Evolutionary conservation across 306 rosid species (phyloP), one percentile per base, ranked within the genome.

Genomic region (Trifolium subterraneum): DNA sequence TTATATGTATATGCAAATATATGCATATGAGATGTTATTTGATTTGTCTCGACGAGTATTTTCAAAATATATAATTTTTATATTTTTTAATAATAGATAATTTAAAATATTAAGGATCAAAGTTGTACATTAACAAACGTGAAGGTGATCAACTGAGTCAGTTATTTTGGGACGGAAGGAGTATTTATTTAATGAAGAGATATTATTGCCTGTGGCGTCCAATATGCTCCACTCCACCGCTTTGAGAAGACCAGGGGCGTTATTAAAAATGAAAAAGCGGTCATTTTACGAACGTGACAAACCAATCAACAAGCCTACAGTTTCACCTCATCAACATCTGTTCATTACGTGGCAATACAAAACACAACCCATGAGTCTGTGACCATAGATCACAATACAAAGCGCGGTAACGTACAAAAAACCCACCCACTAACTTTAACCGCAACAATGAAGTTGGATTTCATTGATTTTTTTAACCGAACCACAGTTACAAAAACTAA

Each of bases 401-500:
- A 41, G 29, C 61, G 0, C 3, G 22, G 88, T 79, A 54, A 87
- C 47, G 27, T 2, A 35, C 20, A 18, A n/a, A 81, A 54, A 62
- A 13, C 35, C 62, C 64, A n/a, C 73, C 65, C 72, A 39, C 50
- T 61, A 56, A 56, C 75, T 79, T 83, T 70, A 82, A 83, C 88
- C 72, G 85, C 81, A 27, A 64, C 72, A 74, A 50, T 77, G 59
- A 33, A 76, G 71, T 13, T 31, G 62, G 8, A 18, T 64, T 72
- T 79, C 73, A 48, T 16, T 14, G 18, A 13, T 52, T 72, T 71
- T 31, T 71, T 31, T 22, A 80, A 84, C 82, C 71, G 5, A 80
- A 90, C 92, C 89, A 80, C 19, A 86, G 97, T 83, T 84, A 71
- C 8, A 5, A 15, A 20, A 72, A 81, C 80, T 60, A 10, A 79